Evolutionary conservation across 2,329 filamentous ascomycete species (phyloP).

Genomic region (Talaromyces sp.): DNA sequence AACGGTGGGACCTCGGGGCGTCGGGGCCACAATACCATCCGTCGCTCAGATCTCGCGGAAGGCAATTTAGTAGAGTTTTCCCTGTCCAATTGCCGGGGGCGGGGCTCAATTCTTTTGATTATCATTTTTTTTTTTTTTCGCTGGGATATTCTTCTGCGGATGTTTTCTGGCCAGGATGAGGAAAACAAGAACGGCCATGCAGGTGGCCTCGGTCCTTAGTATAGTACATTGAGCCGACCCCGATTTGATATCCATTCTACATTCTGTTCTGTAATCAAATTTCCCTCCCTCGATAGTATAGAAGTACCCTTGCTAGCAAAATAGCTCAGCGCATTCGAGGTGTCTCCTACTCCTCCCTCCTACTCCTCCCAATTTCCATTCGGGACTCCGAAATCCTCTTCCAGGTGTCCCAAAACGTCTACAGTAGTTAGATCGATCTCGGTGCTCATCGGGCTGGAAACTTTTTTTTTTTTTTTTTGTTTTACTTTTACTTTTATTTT

Average conservation of each 20-base stretch:
- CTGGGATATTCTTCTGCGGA: no score
- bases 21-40: conserved; percentile 25
- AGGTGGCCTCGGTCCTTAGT: no score
- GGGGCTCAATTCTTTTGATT: background rate
- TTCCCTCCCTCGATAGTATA: background rate
- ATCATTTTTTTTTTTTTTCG: no score
- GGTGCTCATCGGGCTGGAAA: conserved; percentile 11
- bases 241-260: background rate
- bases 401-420: background rate
- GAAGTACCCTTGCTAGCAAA: no score
- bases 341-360: background rate
- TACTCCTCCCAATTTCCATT: background rate
- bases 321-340: no score
- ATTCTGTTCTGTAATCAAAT: background rate
- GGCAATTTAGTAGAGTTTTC: conserved; percentile 12
- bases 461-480: background rate
- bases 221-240: no score
- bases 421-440: conserved; percentile 12
- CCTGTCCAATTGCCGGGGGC: background rate
- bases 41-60: background rate
- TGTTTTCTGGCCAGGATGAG: no score
- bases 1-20: conserved; percentile 9
- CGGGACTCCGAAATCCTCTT: background rate
- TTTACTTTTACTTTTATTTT: no score
- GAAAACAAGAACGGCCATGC: no score